These are phyloP conservation scores for Aspergillus niger DNA, from an alignment of 2,329 filamentous ascomycete genomes.

Conservation along the genomic window DNA sequence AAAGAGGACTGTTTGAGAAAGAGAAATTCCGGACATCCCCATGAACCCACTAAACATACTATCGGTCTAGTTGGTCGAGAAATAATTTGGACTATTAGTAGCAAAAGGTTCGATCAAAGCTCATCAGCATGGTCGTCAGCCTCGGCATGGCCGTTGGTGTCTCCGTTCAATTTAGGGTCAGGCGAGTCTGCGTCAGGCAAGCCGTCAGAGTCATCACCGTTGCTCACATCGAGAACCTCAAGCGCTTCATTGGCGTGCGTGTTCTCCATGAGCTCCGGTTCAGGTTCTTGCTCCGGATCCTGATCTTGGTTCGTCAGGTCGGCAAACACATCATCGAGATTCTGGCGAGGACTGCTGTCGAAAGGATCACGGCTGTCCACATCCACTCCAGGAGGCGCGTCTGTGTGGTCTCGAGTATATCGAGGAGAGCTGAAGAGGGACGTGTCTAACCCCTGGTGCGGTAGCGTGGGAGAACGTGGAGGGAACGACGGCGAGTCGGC, in stretches of 20 bases:
- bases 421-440: constrained; percentile 47
- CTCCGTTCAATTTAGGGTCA: constrained; percentile 25
- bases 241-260: constrained; percentile 52
- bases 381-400: constrained; percentile 34
- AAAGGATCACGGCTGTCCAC: constrained; percentile 37
- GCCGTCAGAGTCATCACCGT: constrained; percentile 36
- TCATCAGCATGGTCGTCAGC: constrained; percentile 12
- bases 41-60: constrained; percentile 4
- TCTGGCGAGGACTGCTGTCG: constrained; percentile 43
- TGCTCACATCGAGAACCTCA: constrained; percentile 45
- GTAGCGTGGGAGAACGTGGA: constrained; percentile 42
- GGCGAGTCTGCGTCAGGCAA: constrained; percentile 27
- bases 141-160: constrained; percentile 24
- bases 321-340: constrained; percentile 49
- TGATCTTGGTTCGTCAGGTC: constrained; percentile 50
- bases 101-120: constrained; percentile 5
- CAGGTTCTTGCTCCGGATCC: constrained; percentile 32
- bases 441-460: constrained; percentile 37
- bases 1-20: background rate
- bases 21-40: constrained; percentile 1
- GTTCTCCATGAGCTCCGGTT: constrained; percentile 42
- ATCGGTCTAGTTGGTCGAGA: background rate
- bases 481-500: constrained; percentile 43
- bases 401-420: constrained; percentile 39
- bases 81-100: background rate